These are phyloP conservation scores for Globisporangium irregulare DNA, from an alignment of 352 stramenopile species.

Conservation along the genomic window DNA sequence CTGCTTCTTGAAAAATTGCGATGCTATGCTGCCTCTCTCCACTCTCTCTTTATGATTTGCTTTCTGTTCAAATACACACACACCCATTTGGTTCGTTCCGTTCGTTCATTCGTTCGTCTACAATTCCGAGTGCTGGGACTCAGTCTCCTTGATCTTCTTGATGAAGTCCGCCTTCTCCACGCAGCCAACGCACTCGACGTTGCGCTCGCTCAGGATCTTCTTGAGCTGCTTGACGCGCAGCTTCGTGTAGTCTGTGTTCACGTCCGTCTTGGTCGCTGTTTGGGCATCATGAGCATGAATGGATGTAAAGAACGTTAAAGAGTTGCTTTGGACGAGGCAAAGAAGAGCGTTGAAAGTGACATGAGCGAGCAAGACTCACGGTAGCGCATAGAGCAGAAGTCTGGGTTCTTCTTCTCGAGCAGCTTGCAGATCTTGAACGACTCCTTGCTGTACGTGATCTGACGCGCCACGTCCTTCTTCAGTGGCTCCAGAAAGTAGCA, in stretches of 20 bases:
- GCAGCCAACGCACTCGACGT: slow-evolving; percentile 91
- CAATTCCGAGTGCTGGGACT: slow-evolving; percentile 78
- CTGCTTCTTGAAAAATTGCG: neutral
- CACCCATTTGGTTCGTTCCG: neutral
- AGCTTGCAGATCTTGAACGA: slow-evolving; percentile 92
- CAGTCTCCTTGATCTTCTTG: slow-evolving; percentile 91
- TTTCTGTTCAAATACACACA: slow-evolving; percentile 11
- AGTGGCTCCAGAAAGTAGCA: slow-evolving; percentile 95
- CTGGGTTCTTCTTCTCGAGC: slow-evolving; percentile 93
- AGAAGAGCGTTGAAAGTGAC: neutral
- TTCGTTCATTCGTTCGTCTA: slow-evolving; percentile 32
- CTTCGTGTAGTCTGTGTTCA: slow-evolving; percentile 94
- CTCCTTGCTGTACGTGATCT: slow-evolving; percentile 91
- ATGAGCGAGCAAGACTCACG: slow-evolving; percentile 45
- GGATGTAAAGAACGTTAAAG: neutral
- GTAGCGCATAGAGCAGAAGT: slow-evolving; percentile 94
- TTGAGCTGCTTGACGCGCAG: slow-evolving; percentile 95
- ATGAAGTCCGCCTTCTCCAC: slow-evolving; percentile 96
- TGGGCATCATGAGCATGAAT: neutral
- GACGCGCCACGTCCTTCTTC: slow-evolving; percentile 92
- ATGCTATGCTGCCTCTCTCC: neutral
- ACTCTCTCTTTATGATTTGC: slow-evolving; percentile 1
- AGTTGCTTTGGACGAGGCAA: neutral
- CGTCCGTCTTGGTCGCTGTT: slow-evolving; percentile 91
- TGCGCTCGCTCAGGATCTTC: slow-evolving; percentile 91